These are phyloP conservation scores for Sonneratia caseolaris DNA, from an alignment of 345 rosid genomes.

Conservation along the genomic window DNA sequence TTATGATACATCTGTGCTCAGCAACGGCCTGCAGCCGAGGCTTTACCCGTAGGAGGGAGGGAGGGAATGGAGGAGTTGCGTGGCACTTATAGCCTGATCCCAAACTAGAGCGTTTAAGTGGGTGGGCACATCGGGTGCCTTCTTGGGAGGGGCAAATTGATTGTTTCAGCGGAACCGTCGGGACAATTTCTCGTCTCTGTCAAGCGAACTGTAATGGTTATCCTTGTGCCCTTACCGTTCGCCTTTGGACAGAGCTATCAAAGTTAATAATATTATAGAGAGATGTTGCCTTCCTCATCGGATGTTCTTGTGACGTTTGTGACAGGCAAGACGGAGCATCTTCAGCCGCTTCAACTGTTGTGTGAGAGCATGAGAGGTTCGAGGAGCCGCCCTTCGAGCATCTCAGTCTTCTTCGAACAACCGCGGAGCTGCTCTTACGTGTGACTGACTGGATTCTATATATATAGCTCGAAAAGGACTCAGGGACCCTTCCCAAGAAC, in stretches of 20 bases:
- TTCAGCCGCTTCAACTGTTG: constrained; percentile 20
- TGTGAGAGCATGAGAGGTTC: constrained; percentile 9
- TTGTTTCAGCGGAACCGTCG: neutral
- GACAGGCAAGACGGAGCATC: constrained; percentile 18
- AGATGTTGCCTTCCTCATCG: neutral
- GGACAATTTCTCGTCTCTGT: neutral
- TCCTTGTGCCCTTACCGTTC: neutral
- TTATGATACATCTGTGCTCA: neutral
- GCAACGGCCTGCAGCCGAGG: neutral
- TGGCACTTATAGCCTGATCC: neutral
- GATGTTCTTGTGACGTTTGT: neutral
- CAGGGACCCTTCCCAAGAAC: no score
- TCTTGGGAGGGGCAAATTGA: neutral
- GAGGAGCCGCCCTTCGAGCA: neutral
- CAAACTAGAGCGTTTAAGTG: neutral
- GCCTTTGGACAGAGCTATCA: neutral
- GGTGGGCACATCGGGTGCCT: neutral
- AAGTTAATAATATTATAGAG: neutral
- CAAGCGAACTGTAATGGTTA: neutral
- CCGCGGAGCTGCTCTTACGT: no score
- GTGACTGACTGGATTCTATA: neutral
- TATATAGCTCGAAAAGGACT: no score
- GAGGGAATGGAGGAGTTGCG: neutral
- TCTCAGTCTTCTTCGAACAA: neutral
- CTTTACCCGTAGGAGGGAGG: neutral